These are phyloP conservation scores for Lachancea mirantina DNA, from an alignment of 805 yeast species.

Conservation along the genomic window DNA sequence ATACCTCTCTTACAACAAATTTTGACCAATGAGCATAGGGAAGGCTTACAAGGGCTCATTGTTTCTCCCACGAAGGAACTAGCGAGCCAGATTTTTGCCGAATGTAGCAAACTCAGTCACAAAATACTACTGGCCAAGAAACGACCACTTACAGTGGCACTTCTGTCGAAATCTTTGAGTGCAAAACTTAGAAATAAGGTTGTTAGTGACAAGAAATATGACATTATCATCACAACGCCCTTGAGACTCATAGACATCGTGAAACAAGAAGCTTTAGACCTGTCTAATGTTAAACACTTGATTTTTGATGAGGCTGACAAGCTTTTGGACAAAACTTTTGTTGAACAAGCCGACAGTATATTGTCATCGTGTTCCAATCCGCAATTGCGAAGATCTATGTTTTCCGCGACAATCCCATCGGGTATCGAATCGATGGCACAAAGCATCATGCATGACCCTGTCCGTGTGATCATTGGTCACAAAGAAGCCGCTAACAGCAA, in stretches of 20 bases:
- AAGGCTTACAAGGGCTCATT: slow-evolving; percentile 65
- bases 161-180: slow-evolving; percentile 66
- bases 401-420: slow-evolving; percentile 93
- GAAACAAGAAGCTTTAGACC: slow-evolving; percentile 50
- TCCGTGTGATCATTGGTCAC: slow-evolving; percentile 84
- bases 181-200: slow-evolving; percentile 57
- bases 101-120: slow-evolving; percentile 50
- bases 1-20: slow-evolving; percentile 69
- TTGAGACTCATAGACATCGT: slow-evolving; percentile 76
- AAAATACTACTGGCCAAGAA: slow-evolving; percentile 39
- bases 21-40: slow-evolving; percentile 21
- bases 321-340: slow-evolving; percentile 77
- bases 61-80: slow-evolving; percentile 94
- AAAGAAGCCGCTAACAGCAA: slow-evolving; percentile 85
- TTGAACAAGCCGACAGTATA: slow-evolving; percentile 85
- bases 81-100: slow-evolving; percentile 75
- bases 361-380: slow-evolving; percentile 39
- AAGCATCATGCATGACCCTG: slow-evolving; percentile 74
- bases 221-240: slow-evolving; percentile 82
- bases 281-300: slow-evolving; percentile 61
- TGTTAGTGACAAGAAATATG: slow-evolving; percentile 57
- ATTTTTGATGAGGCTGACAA: slow-evolving; percentile 96
- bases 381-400: slow-evolving; percentile 63
- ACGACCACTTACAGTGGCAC: slow-evolving; percentile 46
- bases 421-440: slow-evolving; percentile 84